Base-by-base conservation (phyloP, 2,329 filamentous ascomycete genomes). In the Chaetomiaceae sp. region DNA sequence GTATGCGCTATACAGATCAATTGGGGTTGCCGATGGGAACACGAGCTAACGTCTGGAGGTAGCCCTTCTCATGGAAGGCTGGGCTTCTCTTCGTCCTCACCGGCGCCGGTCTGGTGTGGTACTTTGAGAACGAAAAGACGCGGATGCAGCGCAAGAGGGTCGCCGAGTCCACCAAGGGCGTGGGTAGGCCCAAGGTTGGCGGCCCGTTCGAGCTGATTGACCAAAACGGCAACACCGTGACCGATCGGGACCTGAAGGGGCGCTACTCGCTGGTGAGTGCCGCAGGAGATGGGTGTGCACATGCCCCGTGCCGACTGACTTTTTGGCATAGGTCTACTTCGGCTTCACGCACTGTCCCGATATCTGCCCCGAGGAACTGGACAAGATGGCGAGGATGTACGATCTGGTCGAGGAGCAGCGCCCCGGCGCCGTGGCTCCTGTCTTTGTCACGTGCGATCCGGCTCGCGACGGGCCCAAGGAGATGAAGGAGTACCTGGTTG, bases 311-410 rank as follows among this genome's bases (percentile, higher is more conserved):
- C 8, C 16, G 25, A n/a, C 47, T 55, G 8, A 53, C 33, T 6
- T 4, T 13, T 16, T 13, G 1, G 10, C 16, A 8, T 11, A 94
- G 89, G 84, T 97, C 33, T 99, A 99, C 75, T 99, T 99, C 69
- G 94, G 94, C 65, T 99, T 99, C 79, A 92, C 90, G 8, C 91
- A 96, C 71, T 99, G 94, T 69, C 94, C 94, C 21, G 94, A 99
- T 69, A 99, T 99, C 68, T 99, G 94, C 75, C 94, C 94, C 30
- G 94, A 99, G 67, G 94, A 99, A 73, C 86, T 99, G 64, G 94
- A 99, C 75, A 99, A 99, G 77, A 96, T 99, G 91, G 89, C 92
- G n/a, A 79, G 80, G 54, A 96, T 97, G 82, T 87, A 95, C 66
- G 90, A 99, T 67, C 75, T 81, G 6, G 78, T 86, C 40, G 75